These are phyloP conservation scores for Dictyostelium capitatum DNA, from an alignment of 78 protist genomes.

Conservation along the genomic window DNA sequence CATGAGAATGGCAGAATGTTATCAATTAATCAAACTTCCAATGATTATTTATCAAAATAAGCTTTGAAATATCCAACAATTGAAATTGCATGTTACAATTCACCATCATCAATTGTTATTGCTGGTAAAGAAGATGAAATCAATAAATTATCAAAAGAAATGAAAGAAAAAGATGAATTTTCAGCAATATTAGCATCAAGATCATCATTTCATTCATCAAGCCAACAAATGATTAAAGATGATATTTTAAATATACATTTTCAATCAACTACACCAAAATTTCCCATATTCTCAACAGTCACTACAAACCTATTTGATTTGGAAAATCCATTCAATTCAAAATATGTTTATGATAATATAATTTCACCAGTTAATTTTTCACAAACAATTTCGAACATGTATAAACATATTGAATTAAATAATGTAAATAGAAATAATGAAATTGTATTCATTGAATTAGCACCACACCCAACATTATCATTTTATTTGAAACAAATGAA, in stretches of 20 bases:
- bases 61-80: background rate
- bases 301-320: background rate
- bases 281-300: constrained; percentile 52
- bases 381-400: background rate
- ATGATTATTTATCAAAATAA: background rate
- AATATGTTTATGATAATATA: constrained; percentile 10
- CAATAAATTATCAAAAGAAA: background rate
- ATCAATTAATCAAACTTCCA: background rate
- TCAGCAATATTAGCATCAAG: constrained; percentile 6
- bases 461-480: constrained; percentile 73
- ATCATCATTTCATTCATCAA: constrained; percentile 53
- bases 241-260: background rate
- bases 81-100: background rate
- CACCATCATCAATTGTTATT: background rate
- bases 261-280: background rate
- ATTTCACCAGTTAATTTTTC: background rate
- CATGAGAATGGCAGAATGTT: constrained; percentile 47
- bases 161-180: background rate
- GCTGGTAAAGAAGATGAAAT: constrained; percentile 17
- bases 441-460: constrained; percentile 12
- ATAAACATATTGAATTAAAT: background rate
- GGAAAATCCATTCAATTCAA: background rate
- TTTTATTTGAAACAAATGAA: background rate
- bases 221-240: background rate
- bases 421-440: background rate